Percentiles rank a stretch among this genome's conserved stretches.
Evolutionary conservation across 805 yeast genomes (phyloP).

Genomic region (Pichia sporocuriosa): DNA sequence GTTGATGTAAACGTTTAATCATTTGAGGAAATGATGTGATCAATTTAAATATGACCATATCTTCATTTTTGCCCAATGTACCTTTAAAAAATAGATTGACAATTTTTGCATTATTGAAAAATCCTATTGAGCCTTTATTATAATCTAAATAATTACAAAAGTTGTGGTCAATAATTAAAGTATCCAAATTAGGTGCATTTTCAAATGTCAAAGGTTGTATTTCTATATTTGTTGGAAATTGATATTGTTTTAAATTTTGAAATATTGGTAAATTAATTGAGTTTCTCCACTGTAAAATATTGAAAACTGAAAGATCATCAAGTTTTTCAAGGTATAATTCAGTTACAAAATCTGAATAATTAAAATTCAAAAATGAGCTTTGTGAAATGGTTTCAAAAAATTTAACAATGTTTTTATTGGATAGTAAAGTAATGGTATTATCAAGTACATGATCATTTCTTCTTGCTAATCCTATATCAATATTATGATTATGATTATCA

Average conservation of each 20-base stretch:
- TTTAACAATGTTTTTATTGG: constrained; percentile 5
- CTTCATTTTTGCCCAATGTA: constrained; percentile 29
- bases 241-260: constrained; percentile 16
- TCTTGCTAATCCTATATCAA: background rate
- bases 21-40: constrained; percentile 24
- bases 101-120: constrained; percentile 20
- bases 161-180: constrained; percentile 23
- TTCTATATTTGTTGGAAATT: constrained; percentile 18
- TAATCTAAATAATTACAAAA: constrained; percentile 24
- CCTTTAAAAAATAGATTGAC: constrained; percentile 21
- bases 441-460: constrained; percentile 13
- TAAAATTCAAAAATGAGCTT: constrained; percentile 18
- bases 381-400: constrained; percentile 17
- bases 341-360: constrained; percentile 21
- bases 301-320: constrained; percentile 11
- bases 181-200: constrained; percentile 23
- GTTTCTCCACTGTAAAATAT: constrained; percentile 22
- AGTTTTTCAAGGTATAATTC: constrained; percentile 22
- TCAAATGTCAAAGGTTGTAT: constrained; percentile 22
- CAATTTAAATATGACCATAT: constrained; percentile 27
- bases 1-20: constrained; percentile 19
- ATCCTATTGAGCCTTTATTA: constrained; percentile 21
- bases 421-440: constrained; percentile 2
- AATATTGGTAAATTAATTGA: constrained; percentile 8
- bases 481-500: background rate